Evolutionary conservation across 2,329 filamentous ascomycete species (phyloP), one percentile per base, ranked within the genome.

Genomic region (Aspergillus brasiliensis): DNA sequence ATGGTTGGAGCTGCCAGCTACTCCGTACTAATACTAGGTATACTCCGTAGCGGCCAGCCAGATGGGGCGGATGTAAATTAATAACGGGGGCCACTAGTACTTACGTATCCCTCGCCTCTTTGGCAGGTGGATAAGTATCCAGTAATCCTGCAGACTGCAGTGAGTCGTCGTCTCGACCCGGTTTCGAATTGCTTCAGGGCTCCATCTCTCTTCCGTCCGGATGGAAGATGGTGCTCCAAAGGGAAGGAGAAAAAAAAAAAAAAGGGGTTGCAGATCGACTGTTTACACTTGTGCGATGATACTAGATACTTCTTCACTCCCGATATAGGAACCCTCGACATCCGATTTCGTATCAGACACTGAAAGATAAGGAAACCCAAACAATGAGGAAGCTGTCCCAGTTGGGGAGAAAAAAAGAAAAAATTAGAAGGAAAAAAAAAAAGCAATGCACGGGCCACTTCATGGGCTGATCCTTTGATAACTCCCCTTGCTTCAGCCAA

Each of bases 381-480:
- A 44, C 19, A 44, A 23, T 42, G 38, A 19, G 38, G 19, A 42
- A 11, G 17, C 8, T 8, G 8, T 34, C 31, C n/a, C 8, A 42
- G 17, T 11, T 17, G 17, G 38, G 38, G 19, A 10, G 7, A 19
- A 42, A 17, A n/a, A 19, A 42, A n/a, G n/a, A n/a, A n/a, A n/a
- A n/a, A n/a, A n/a, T n/a, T n/a, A n/a, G n/a, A 21, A 21, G 4
- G 8, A 11, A 19, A 10, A 42, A 42, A 42, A 11, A 21, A 44
- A 44, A 10, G 40, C 40, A 19, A 44, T 28, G 52, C 52, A 55
- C 52, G 28, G 52, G 42, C 52, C 52, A 55, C 25, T 13, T 11
- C 8, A 25, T 55, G 52, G 52, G 52, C 52, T 55, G 52, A 55
- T 55, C 15, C 15, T 25, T 25, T 38, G 37, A 42, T 38, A 52